These are phyloP conservation scores for Acanthamoeba divionensis DNA, from an alignment of 208 protist genomes.

Conservation along the genomic window DNA sequence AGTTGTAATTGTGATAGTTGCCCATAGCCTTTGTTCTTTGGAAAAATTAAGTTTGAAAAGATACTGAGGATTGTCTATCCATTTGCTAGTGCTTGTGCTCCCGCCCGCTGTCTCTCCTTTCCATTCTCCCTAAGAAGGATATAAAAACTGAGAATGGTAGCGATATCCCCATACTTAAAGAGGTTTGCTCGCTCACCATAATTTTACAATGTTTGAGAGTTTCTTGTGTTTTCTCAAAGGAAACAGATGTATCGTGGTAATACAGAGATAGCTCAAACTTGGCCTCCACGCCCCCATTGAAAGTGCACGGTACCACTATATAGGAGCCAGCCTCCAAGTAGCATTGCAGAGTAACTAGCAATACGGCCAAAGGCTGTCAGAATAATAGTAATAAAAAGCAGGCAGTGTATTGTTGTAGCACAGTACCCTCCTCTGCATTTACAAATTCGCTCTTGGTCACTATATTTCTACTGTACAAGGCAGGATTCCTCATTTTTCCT, in stretches of 20 bases:
- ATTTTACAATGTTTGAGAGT: not conserved
- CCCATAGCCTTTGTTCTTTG: not conserved
- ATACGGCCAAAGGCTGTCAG: not conserved
- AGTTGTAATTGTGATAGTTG: not conserved
- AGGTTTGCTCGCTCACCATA: not conserved
- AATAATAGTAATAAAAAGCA: not conserved
- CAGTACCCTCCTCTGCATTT: not conserved
- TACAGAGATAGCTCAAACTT: not conserved
- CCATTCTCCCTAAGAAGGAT: constrained; percentile 20
- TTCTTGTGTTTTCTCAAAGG: not conserved
- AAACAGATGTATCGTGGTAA: not conserved
- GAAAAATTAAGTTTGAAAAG: not conserved
- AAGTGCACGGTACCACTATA: constrained; percentile 43
- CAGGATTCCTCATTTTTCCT: not conserved
- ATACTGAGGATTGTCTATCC: constrained; percentile 39
- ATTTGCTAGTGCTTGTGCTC: not conserved
- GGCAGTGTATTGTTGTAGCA: not conserved
- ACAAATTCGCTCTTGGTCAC: constrained; percentile 14
- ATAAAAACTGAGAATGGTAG: too few species aligned
- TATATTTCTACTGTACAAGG: not conserved
- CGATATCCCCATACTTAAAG: too few species aligned
- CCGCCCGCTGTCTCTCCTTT: not conserved
- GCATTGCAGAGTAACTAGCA: not conserved
- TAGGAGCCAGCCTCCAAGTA: not conserved
- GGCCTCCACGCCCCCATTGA: not conserved